phyloP scores from a whole-genome alignment of 2,329 filamentous ascomycete genomes.

The Paramyrothecium roridum region DNA sequence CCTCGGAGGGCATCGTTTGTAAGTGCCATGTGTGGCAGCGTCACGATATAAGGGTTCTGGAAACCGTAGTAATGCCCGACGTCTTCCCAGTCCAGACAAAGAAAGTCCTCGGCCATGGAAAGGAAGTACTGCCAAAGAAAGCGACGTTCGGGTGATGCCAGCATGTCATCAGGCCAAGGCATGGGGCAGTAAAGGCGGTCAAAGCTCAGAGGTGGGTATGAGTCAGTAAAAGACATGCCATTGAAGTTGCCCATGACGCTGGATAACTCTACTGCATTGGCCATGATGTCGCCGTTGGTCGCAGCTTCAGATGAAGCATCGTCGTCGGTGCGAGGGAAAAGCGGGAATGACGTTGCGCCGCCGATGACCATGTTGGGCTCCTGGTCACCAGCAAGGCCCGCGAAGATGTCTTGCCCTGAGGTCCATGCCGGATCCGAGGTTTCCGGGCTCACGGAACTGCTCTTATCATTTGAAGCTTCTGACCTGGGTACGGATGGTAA shows the following conservation, averaged over 20 bases:
- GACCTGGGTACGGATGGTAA: no score
- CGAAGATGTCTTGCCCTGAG: background rate
- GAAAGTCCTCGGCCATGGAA: conserved; percentile 8
- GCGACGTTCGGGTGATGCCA: conserved; percentile 9
- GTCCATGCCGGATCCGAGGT: no score
- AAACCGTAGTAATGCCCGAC: conserved; percentile 10
- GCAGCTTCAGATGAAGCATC: background rate
- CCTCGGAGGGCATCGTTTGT: conserved; percentile 6
- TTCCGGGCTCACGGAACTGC: no score
- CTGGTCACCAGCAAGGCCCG: background rate
- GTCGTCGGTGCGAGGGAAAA: background rate
- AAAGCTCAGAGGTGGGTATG: background rate
- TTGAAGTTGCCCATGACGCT: background rate
- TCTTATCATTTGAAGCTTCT: no score
- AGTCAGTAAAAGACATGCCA: background rate
- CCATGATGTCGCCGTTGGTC: background rate
- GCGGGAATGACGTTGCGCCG: background rate
- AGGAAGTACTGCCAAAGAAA: conserved; percentile 14
- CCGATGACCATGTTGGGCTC: background rate
- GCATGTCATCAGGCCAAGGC: conserved; percentile 14
- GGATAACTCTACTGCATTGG: background rate
- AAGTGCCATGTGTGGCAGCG: conserved; percentile 10
- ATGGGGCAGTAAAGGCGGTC: conserved; percentile 8
- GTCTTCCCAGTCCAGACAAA: conserved; percentile 10
- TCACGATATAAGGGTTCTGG: conserved; percentile 10